A percentile compares a stretch with the other conserved stretches of the same genome.
phyloP scores from a whole-genome alignment of 331 rosid genomes.

The Prunus yedoensis region DNA sequence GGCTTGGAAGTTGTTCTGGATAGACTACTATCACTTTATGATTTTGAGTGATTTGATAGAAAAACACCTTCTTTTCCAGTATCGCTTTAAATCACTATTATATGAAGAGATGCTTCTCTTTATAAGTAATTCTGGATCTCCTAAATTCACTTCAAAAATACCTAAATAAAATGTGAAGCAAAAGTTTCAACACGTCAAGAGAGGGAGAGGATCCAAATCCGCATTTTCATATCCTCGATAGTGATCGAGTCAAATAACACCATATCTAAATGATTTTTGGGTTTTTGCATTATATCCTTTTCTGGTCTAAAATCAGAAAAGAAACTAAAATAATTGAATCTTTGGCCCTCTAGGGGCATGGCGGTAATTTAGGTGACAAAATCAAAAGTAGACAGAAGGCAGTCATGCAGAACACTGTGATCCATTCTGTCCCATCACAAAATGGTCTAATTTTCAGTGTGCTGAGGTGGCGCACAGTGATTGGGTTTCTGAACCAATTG shows the following conservation, averaged over 20 bases:
- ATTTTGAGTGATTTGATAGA: too few species aligned
- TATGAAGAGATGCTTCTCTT: rapidly evolving
- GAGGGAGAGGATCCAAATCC: not conserved
- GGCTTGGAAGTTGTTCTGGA: too few species aligned
- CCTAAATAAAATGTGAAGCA: too few species aligned
- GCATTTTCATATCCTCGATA: not conserved
- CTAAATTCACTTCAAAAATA: too few species aligned
- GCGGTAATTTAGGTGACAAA: not conserved
- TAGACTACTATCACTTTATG: too few species aligned
- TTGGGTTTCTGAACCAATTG: not conserved
- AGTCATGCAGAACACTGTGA: not conserved
- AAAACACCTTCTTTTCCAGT: rapidly evolving
- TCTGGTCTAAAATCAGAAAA: not conserved
- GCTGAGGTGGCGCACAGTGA: not conserved
- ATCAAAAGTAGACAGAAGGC: not conserved
- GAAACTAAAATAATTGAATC: not conserved
- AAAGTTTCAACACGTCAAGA: not conserved
- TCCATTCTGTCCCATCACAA: not conserved
- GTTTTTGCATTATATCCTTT: too few species aligned
- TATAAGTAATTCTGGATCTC: rapidly evolving
- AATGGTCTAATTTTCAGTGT: not conserved
- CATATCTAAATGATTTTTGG: too few species aligned
- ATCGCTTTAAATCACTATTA: too few species aligned
- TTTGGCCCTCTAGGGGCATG: not conserved
- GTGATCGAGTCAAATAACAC: too few species aligned